Percentiles rank a stretch among this genome's conserved stretches.
phyloP scores from a whole-genome alignment of 2,329 filamentous ascomycete genomes.

The Metarhizium sp. region DNA sequence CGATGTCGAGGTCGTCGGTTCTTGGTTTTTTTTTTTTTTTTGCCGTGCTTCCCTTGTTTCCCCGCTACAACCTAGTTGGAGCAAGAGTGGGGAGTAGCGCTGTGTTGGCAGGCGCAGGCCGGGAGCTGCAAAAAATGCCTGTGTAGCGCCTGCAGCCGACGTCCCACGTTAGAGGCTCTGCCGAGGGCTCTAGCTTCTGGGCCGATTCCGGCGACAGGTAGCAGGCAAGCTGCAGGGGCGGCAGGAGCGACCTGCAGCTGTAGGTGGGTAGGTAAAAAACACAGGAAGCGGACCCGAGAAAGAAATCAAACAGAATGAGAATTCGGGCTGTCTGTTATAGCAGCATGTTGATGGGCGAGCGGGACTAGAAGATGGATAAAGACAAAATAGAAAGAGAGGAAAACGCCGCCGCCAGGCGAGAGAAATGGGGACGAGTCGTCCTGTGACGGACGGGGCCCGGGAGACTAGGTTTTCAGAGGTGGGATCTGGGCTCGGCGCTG shows the following conservation, averaged over 20 bases:
- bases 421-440: too few relatives aligned
- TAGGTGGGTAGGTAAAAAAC: background rate
- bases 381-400: too few relatives aligned
- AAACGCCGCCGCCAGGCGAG: too few relatives aligned
- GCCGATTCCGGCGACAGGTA: conserved; percentile 6
- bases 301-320: background rate
- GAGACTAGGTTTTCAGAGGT: background rate
- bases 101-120: background rate
- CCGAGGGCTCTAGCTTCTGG: conserved; percentile 3
- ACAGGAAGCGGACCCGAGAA: background rate
- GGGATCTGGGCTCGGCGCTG: background rate
- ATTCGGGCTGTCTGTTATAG: background rate
- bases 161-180: conserved; percentile 9
- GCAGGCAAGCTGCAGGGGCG: background rate
- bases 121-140: background rate
- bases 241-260: background rate
- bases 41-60: background rate
- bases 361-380: background rate
- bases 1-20: background rate
- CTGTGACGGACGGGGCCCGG: background rate
- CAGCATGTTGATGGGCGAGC: conserved; percentile 1
- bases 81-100: conserved; percentile 4
- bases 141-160: conserved; percentile 5
- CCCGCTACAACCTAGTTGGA: conserved; percentile 4
- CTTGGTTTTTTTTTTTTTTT: conserved; percentile 7